A percentile compares a stretch with the other conserved stretches of the same genome.
phyloP scores from a whole-genome alignment of 345 rosid genomes.

The Pseudoturritis turrita region DNA sequence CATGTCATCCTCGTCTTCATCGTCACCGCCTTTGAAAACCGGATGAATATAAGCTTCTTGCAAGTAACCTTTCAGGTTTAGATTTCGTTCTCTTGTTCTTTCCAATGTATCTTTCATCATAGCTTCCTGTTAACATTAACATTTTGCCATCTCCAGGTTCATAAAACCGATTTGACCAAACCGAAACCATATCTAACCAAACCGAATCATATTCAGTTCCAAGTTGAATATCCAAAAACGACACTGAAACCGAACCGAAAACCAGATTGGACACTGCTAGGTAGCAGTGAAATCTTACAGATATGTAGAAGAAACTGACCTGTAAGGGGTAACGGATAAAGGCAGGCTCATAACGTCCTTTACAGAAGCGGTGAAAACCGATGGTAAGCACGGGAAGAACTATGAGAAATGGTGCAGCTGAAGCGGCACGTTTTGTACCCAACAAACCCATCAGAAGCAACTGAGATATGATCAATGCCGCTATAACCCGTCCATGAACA shows the following conservation, averaged over 20 bases:
- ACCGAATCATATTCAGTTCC: too few relatives aligned
- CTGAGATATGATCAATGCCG: constrained; percentile 73
- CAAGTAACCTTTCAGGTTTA: constrained; percentile 69
- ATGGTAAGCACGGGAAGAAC: constrained; percentile 74
- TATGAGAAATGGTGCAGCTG: constrained; percentile 66
- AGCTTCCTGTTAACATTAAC: constrained; percentile 56
- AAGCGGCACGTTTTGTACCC: constrained; percentile 52
- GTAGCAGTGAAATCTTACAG: neutral
- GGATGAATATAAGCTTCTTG: constrained; percentile 81
- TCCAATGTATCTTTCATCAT: constrained; percentile 93
- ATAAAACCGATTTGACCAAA: neutral
- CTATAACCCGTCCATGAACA: constrained; percentile 70
- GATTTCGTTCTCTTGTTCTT: constrained; percentile 63
- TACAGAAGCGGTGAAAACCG: constrained; percentile 59
- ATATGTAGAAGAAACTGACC: constrained; percentile 35
- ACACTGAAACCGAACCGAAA: too few relatives aligned
- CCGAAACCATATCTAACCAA: too few relatives aligned
- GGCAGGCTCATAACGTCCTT: constrained; percentile 77
- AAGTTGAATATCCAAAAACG: too few relatives aligned
- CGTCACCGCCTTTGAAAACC: constrained; percentile 48
- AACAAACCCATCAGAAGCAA: constrained; percentile 71
- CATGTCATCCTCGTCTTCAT: constrained; percentile 22
- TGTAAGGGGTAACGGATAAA: constrained; percentile 67
- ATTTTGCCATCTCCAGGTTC: neutral
- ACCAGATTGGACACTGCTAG: too few relatives aligned